Conservation (phyloP, 176 grass and related monocot genomes). For the Carex pumila region DNA sequence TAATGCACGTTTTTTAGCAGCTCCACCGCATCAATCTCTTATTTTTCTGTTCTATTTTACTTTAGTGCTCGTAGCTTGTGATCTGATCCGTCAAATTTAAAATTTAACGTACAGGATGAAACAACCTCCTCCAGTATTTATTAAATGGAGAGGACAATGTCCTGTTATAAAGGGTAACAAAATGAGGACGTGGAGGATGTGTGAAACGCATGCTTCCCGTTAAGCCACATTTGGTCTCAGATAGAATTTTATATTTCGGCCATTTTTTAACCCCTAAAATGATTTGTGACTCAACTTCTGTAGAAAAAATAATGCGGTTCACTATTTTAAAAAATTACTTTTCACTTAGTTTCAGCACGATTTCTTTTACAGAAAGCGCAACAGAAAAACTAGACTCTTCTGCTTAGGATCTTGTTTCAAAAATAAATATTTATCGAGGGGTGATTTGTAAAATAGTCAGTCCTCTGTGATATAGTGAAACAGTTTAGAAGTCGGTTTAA, state of each 20-base stretch:
- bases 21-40: not conserved
- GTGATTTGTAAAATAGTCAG: conserved; percentile 8
- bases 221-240: conserved; percentile 23
- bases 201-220: conserved; percentile 39
- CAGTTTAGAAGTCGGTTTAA: conserved; percentile 30
- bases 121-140: not conserved
- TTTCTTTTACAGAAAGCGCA: conserved; percentile 18
- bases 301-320: not conserved
- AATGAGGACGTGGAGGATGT: conserved; percentile 27
- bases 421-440: conserved; percentile 28
- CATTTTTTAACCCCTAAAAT: conserved; percentile 5
- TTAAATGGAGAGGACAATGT: not conserved
- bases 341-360: conserved; percentile 17
- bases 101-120: not conserved
- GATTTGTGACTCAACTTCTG: not conserved
- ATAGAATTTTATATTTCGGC: conserved; percentile 3
- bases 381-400: conserved; percentile 10
- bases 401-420: no score
- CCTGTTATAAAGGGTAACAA: not conserved
- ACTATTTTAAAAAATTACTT: not conserved
- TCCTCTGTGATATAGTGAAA: not conserved
- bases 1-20: no score
- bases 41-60: not conserved
- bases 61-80: no score
- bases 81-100: not conserved